Percentiles rank a stretch among this genome's conserved stretches.
Conservation (phyloP, 345 rosid genomes). For the Stellera chamaejasme region DNA sequence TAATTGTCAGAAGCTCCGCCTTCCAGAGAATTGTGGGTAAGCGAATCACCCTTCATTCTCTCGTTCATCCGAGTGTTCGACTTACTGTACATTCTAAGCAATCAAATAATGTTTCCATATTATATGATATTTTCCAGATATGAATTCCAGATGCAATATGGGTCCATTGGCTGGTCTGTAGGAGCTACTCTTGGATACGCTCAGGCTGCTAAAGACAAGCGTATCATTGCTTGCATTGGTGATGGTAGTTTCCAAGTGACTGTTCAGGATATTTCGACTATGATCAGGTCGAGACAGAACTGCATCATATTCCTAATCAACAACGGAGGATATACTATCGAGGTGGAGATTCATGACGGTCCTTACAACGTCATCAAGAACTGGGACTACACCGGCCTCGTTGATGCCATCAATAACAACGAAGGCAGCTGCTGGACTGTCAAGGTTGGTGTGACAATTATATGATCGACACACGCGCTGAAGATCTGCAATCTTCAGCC, state of each 20-base stretch:
- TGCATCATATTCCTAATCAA: conserved; percentile 62
- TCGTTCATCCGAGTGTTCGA: neutral
- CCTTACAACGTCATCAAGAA: conserved; percentile 76
- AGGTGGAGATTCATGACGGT: conserved; percentile 75
- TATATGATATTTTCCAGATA: conserved; percentile 27
- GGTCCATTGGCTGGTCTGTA: conserved; percentile 78
- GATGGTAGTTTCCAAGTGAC: conserved; percentile 82
- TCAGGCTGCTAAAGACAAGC: conserved; percentile 57
- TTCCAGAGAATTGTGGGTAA: conserved; percentile 70
- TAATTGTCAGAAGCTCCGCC: conserved; percentile 67
- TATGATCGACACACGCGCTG: no score
- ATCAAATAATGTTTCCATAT: conserved; percentile 1
- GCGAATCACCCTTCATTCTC: conserved; percentile 2
- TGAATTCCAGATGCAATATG: conserved; percentile 80
- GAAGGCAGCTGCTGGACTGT: conserved; percentile 77
- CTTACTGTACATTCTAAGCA: neutral
- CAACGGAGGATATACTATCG: conserved; percentile 71
- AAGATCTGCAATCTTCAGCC: neutral
- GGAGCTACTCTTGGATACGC: conserved; percentile 77
- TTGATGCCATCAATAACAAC: conserved; percentile 63
- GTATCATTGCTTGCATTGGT: conserved; percentile 71
- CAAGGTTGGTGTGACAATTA: conserved; percentile 31
- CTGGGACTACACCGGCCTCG: conserved; percentile 60
- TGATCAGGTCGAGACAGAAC: conserved; percentile 53
- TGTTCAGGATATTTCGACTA: conserved; percentile 64